phyloP scores from a whole-genome alignment of 1,284 basidiomycete genomes.

The Rhodofomes roseus region DNA sequence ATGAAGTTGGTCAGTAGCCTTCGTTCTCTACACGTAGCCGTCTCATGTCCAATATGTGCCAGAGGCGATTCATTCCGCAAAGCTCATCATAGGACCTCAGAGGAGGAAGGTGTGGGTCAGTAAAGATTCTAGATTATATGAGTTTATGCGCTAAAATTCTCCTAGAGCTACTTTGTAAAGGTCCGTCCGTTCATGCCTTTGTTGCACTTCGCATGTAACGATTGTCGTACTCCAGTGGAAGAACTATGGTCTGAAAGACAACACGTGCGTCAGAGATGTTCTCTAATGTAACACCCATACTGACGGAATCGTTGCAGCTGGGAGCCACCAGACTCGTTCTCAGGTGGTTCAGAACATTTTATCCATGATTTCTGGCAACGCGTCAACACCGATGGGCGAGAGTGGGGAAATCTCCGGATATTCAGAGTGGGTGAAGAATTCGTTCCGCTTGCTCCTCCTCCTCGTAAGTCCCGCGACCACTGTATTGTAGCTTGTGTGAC shows the following conservation, averaged over 20 bases:
- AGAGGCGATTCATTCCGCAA: constrained; percentile 55
- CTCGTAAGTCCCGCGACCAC: constrained; percentile 37
- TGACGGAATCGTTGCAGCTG: constrained; percentile 39
- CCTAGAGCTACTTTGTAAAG: constrained; percentile 61
- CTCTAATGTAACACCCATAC: not conserved
- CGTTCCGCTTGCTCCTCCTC: constrained; percentile 52
- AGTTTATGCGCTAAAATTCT: not conserved
- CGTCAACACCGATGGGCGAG: constrained; percentile 45
- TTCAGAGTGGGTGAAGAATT: constrained; percentile 58
- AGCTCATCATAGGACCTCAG: constrained; percentile 32
- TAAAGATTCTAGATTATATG: constrained; percentile 3
- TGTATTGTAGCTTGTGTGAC: not conserved
- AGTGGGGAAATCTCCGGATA: constrained; percentile 40
- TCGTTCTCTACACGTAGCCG: not conserved
- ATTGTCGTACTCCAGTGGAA: constrained; percentile 54
- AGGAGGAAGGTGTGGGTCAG: constrained; percentile 43
- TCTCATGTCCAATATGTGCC: constrained; percentile 1
- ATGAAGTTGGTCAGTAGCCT: constrained; percentile 61
- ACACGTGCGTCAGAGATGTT: constrained; percentile 53
- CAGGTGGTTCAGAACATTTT: constrained; percentile 50
- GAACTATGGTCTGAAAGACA: constrained; percentile 52
- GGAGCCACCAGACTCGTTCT: constrained; percentile 65
- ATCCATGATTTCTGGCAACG: constrained; percentile 59
- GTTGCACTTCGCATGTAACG: constrained; percentile 5
- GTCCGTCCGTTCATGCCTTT: constrained; percentile 32